Evolutionary conservation across 2,329 filamentous ascomycete species (phyloP), one percentile per base, ranked within the genome.

Genomic region (Albophoma yamanashiensis): DNA sequence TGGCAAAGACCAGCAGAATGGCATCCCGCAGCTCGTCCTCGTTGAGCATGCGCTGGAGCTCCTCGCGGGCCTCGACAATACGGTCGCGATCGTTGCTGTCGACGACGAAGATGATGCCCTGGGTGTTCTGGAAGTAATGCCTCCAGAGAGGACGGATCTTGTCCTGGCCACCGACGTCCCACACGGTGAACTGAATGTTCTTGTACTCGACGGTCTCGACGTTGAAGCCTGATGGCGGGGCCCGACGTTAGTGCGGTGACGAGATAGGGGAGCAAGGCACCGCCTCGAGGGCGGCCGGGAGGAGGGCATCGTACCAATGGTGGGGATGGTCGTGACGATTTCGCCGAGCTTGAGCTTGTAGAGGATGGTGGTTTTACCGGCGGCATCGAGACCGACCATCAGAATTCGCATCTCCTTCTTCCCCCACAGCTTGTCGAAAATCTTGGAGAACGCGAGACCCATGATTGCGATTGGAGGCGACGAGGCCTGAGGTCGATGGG

Each of bases 401-500:
- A 99, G 80, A 82, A 99, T 97, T 84, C 94, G 88, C 94, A 99
- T 99, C 87, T 99, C 94, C 88, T 97, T 97, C 89, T 96, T 96
- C 74, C 93, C 92, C 89, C 91, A 96, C 78, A 97, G 86, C 82
- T 89, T 87, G 76, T 96, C 91, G 78, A 97, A 94, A 75, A 97
- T 78, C 86, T 94, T 96, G 73, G 92, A 97, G 81, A 97, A 91
- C 75, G 89, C 87, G 79, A 97, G 85, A 95, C 94, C 94, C 94
- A 99, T 99, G 79, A 79, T 92, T 82, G 84, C 83, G 82, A 78
- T 76, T 72, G 68, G 62, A 61, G 70, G 71, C 72, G 69, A 67
- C 67, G 66, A 66, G 60, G 70, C 68, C 71, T 64, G 58, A 61
- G 56, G 62, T 58, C 57, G 40, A 58, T 61, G 60, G 47, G 56